Percentiles rank a stretch among this genome's conserved stretches.
These are phyloP conservation scores for Verbena officinalis DNA, from an alignment of 257 asterid genomes.

Conservation along the genomic window DNA sequence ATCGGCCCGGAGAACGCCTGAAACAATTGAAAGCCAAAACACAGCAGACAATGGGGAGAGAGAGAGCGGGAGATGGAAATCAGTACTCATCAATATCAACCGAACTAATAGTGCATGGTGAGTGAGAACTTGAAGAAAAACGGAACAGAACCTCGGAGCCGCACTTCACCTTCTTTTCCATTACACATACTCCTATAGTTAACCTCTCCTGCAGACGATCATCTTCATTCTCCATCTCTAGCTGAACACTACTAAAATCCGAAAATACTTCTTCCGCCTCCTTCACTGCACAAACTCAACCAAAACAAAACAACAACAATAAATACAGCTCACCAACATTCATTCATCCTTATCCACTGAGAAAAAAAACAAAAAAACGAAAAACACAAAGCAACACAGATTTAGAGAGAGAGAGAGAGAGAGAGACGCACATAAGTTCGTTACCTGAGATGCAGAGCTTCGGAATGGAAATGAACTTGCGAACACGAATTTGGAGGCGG, in stretches of 20 bases:
- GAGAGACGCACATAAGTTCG: background rate
- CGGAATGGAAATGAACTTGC: background rate
- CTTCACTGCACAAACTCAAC: conserved; percentile 34
- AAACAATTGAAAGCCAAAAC: background rate
- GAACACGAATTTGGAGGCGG: conserved; percentile 6
- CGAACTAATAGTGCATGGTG: conserved; percentile 36
- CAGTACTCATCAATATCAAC: conserved; percentile 15
- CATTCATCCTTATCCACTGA: conserved; percentile 2
- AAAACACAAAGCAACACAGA: background rate
- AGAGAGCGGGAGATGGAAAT: conserved; percentile 13
- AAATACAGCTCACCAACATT: conserved; percentile 20
- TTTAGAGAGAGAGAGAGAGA: background rate
- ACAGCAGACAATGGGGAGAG: background rate
- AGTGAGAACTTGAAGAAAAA: conserved; percentile 38
- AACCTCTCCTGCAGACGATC: conserved; percentile 51
- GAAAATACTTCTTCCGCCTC: conserved; percentile 16
- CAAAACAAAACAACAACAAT: background rate
- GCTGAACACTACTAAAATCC: background rate
- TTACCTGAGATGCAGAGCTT: conserved; percentile 20
- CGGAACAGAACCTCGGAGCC: conserved; percentile 86
- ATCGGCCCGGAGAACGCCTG: conserved; percentile 87
- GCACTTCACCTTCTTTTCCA: conserved; percentile 99
- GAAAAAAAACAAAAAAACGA: background rate
- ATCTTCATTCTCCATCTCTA: conserved; percentile 48
- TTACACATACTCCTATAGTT: conserved; percentile 87